Percentiles rank a stretch among this genome's conserved stretches.
These are phyloP conservation scores for Cutaneotrichosporon sp. DNA, from an alignment of 1,284 basidiomycete genomes.

Conservation along the genomic window DNA sequence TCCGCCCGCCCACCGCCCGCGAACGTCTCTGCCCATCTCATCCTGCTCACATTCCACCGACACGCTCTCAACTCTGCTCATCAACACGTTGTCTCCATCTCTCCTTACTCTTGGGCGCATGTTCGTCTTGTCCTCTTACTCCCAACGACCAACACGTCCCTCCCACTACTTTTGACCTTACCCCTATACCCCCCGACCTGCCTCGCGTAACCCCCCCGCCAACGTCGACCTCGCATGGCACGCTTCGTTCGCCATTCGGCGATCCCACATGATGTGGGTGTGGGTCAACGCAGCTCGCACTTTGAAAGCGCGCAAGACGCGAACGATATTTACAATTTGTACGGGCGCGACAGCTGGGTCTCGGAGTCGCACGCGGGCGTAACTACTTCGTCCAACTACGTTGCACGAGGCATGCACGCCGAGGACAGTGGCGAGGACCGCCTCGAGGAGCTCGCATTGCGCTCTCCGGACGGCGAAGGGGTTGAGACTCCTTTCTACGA, in stretches of 20 bases:
- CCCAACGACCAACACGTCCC: no score
- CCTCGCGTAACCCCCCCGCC: neutral
- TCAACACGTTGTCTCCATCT: no score
- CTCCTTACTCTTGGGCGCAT: no score
- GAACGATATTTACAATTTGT: conserved; percentile 30
- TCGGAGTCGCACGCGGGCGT: neutral
- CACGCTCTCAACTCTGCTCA: no score
- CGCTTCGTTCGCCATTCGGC: neutral
- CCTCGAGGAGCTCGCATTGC: neutral
- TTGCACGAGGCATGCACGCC: neutral
- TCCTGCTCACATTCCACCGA: no score
- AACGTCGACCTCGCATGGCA: neutral
- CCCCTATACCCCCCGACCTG: neutral
- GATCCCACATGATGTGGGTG: neutral
- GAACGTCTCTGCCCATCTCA: no score
- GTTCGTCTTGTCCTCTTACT: no score
- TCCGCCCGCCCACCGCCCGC: no score
- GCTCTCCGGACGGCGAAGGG: neutral
- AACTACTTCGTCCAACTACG: neutral
- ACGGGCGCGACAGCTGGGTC: conserved; percentile 22
- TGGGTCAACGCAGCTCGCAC: conserved; percentile 13
- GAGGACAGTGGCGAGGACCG: neutral
- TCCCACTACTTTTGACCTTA: no score
- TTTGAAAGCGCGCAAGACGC: conserved; percentile 24
- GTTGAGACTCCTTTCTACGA: no score